Evolutionary conservation across 805 yeast genomes (phyloP).

Genomic region (Candida morakotiae): DNA sequence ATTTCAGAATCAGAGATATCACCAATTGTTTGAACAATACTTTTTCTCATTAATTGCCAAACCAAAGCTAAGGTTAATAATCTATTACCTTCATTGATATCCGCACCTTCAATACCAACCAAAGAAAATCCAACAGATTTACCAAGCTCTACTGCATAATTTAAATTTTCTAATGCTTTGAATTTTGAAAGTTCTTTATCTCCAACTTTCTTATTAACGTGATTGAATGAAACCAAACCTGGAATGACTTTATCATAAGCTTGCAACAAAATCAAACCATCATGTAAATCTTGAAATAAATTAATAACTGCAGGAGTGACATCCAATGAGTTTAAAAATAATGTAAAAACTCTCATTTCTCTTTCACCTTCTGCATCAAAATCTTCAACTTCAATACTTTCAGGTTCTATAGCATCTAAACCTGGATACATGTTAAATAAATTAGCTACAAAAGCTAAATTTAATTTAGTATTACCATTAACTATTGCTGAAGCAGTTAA

Average conservation of each 20-base stretch:
- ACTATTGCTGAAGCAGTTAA: constrained; percentile 90
- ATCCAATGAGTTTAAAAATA: constrained; percentile 95
- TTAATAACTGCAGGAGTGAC: constrained; percentile 93
- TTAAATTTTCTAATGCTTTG: constrained; percentile 96
- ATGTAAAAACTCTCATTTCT: constrained; percentile 96
- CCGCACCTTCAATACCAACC: constrained; percentile 98
- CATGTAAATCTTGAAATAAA: constrained; percentile 90
- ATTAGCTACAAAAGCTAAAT: constrained; percentile 96
- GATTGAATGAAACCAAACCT: constrained; percentile 76
- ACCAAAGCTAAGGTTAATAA: constrained; percentile 87
- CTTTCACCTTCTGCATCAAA: constrained; percentile 99
- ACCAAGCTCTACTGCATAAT: constrained; percentile 96
- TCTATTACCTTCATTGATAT: constrained; percentile 90
- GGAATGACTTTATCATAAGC: constrained; percentile 96
- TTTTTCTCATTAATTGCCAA: constrained; percentile 98
- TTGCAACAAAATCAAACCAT: constrained; percentile 82
- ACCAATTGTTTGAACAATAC: constrained; percentile 80
- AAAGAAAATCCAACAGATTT: constrained; percentile 87
- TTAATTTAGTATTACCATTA: constrained; percentile 94
- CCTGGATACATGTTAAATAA: constrained; percentile 96
- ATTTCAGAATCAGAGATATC: constrained; percentile 79
- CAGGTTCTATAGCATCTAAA: constrained; percentile 89
- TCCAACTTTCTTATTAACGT: constrained; percentile 79
- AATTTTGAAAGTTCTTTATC: constrained; percentile 74
- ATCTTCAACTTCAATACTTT: constrained; percentile 88